phyloP scores from a whole-genome alignment of 2,329 filamentous ascomycete species.

The Colletotrichum sansevieriae region DNA sequence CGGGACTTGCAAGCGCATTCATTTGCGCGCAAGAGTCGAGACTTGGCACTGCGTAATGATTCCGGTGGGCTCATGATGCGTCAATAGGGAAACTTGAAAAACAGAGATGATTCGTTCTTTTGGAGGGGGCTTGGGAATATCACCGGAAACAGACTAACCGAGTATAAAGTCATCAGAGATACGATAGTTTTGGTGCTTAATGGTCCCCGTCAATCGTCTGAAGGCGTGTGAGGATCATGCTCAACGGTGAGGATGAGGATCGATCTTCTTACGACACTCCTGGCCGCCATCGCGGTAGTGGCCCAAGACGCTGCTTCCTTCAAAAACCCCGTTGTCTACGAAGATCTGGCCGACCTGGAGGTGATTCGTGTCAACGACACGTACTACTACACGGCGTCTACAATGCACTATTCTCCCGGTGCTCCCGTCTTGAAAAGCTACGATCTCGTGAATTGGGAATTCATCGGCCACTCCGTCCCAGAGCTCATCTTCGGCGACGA shows the following conservation, averaged over 20 bases:
- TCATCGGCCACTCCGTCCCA: slow-evolving; percentile 53
- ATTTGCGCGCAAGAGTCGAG: slow-evolving; percentile 37
- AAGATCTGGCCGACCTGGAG: slow-evolving; percentile 65
- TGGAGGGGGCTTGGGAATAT: no score
- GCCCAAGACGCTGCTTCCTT: slow-evolving; percentile 45
- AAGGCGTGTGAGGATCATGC: no score
- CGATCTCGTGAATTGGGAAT: slow-evolving; percentile 62
- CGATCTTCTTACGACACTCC: neutral
- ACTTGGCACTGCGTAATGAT: slow-evolving; percentile 12
- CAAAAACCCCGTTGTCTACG: slow-evolving; percentile 63
- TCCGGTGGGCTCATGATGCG: neutral
- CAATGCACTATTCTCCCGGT: slow-evolving; percentile 63
- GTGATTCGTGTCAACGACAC: slow-evolving; percentile 53
- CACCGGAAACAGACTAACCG: neutral
- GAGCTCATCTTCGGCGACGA: slow-evolving; percentile 55
- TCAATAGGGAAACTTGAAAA: neutral
- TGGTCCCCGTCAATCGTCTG: no score
- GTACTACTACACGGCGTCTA: slow-evolving; percentile 65
- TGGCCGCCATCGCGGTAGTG: neutral
- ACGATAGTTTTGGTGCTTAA: no score
- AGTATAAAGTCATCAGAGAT: neutral
- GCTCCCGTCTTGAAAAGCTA: slow-evolving; percentile 63
- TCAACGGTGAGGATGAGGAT: slow-evolving; percentile 19
- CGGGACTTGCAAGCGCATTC: slow-evolving; percentile 1
- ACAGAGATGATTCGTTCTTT: neutral